Percentiles rank a stretch among this genome's conserved stretches.
Conservation (phyloP, 2,329 filamentous ascomycete genomes). For the Colletotrichum noveboracense region DNA sequence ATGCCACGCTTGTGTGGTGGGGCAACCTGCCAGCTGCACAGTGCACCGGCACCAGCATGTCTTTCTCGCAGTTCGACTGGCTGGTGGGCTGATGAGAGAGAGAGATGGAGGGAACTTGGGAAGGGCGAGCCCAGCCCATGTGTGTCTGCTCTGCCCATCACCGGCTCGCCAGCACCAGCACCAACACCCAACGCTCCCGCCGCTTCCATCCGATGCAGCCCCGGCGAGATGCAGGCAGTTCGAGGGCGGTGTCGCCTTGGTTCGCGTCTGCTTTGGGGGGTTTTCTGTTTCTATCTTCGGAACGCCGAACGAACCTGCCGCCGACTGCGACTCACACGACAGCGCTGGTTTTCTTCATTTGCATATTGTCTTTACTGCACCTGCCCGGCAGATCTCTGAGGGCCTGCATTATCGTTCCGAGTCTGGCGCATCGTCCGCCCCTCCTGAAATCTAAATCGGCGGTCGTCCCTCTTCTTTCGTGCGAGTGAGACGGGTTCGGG, state of each 20-base stretch:
- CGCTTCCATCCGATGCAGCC: neutral
- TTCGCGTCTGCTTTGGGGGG: neutral
- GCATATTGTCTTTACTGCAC: neutral
- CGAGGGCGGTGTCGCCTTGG: neutral
- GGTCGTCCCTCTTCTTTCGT: neutral
- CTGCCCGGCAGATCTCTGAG: neutral
- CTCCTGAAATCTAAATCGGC: neutral
- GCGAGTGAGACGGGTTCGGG: neutral
- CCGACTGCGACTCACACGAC: neutral
- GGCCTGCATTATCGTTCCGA: neutral
- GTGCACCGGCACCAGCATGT: neutral
- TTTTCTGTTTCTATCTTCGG: neutral
- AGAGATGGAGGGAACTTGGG: neutral
- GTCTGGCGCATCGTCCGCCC: neutral
- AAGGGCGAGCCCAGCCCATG: neutral
- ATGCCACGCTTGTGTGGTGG: constrained; percentile 5
- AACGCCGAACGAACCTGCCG: neutral
- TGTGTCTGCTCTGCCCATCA: neutral
- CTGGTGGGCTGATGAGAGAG: neutral
- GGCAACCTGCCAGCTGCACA: constrained; percentile 2
- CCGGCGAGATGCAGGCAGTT: neutral
- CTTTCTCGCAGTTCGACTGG: neutral
- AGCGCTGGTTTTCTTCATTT: neutral
- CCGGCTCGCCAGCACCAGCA: neutral
- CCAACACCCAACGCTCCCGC: neutral